Base-by-base conservation (phyloP, 345 rosid genomes). In the Acer negundo region DNA sequence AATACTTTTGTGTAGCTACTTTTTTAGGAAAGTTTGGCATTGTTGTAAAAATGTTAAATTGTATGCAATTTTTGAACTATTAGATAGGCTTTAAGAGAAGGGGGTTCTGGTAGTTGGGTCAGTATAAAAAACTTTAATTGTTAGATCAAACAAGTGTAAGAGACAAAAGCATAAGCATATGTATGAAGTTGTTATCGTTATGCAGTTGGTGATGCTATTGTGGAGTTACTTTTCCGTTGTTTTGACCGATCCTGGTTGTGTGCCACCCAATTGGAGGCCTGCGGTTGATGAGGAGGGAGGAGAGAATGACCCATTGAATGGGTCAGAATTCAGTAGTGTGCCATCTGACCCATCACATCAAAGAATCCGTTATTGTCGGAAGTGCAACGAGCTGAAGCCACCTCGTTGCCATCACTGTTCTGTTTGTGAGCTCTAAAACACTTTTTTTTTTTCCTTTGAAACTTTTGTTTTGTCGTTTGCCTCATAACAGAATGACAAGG, bases 161-260 rank as follows among this genome's bases (percentile, higher is more conserved):
- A 42, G 46, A 42, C 46, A 42, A 9, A 42, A 42, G 46, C 46
- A 42, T 42, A 42, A 42, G 28, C 46, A 31, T 58, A 47, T 62
- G 64, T 9, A 66, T 8, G 42, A 67, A 26, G 47, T 66, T 16
- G n/a, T 67, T 67, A 49, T 69, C 19, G 42, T 75, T 78, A 1
- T 89, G 86, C 87, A 97, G 99, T 81, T 97, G 87, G 92, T 76
- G 80, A 93, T 94, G 99, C 85, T 97, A 20, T 82, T 94, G 58
- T 97, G 97, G 98, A 94, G 98, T 83, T 97, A 97, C 86, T 97
- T 93, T 84, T 87, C 96, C 22, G 97, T 89, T 86, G 99, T 97
- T 80, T 86, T 94, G 46, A 94, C 97, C 22, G 97, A 97, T 85
- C 96, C 99, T 11, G 99, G 98, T 72, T 75, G 87, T 40, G 97